A percentile compares a stretch with the other conserved stretches of the same genome.
Conservation (phyloP, 306 rosid species). For the Senna tora region DNA sequence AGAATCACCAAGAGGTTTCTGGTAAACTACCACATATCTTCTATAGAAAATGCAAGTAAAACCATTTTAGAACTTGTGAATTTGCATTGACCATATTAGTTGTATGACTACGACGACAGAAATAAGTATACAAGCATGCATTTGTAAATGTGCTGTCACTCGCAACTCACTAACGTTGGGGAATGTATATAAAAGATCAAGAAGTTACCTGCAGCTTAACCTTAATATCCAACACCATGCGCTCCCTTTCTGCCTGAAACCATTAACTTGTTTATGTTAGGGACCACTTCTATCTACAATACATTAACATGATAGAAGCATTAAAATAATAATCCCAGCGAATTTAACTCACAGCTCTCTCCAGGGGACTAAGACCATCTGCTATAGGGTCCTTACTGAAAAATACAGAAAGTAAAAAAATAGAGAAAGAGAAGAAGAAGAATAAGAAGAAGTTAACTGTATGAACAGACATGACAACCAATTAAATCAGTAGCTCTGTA, state of each 20-base stretch:
- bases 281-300: conserved; percentile 26
- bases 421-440: conserved; percentile 40
- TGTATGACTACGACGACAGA: background rate
- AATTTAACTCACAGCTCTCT: conserved; percentile 85
- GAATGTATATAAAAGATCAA: conserved; percentile 29
- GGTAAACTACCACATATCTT: background rate
- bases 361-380: conserved; percentile 80
- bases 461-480: conserved; percentile 32
- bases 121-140: conserved; percentile 11
- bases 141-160: background rate
- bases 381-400: conserved; percentile 74
- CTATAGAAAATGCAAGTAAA: background rate
- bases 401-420: conserved; percentile 58
- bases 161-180: background rate
- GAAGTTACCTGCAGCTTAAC: conserved; percentile 91
- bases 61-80: background rate
- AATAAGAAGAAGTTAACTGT: conserved; percentile 6
- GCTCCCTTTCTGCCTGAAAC: conserved; percentile 94
- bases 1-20: background rate
- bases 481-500: conserved; percentile 18
- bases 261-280: conserved; percentile 30
- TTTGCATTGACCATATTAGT: background rate
- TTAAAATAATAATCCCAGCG: conserved; percentile 20
- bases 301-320: conserved; percentile 32
- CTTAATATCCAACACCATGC: conserved; percentile 96